Evolutionary conservation across 257 asterid species (phyloP), one percentile per base, ranked within the genome.

Genomic region (Solanum tarijense): DNA sequence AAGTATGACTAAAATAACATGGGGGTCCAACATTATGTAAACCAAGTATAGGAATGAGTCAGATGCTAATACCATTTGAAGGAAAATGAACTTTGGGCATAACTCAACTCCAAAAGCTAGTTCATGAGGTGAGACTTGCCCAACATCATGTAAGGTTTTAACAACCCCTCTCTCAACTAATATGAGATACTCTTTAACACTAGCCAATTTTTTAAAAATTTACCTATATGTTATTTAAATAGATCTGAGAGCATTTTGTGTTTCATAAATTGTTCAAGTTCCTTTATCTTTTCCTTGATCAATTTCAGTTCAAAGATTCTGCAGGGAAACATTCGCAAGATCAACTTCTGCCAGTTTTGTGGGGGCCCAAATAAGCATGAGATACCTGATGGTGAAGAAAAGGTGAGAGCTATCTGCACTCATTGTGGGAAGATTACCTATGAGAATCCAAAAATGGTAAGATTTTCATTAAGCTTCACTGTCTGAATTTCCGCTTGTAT

Each of bases 371-470:
- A 96, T 71, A 97, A 96, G 95, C 94, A 96, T 31, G 98, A 94
- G 93, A 91, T 93, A 90, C 98, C 98, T 60, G 93, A 93, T 81
- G 99, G 99, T 86, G 99, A 96, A 89, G 98, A 97, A 88, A 96
- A 93, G 89, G 86, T 74, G 41, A 92, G 99, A 89, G 98, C 98
- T 87, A 92, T 97, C 83, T 97, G 98, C 94, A 93, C 98, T 35
- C 71, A 38, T 18, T 97, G 98, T 87, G 98, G 96, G 85, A 93
- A 88, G 89, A 91, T 96, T 83, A 86, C 93, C 38, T 97, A 97
- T 60, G 99, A 96, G 93, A 97, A 97, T 89, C 99, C 99, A 13
- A 97, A 97, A 92, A 96, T 97, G 98, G 99, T 95, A 91, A 91
- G 93, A 35, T 46, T 86, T 72, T n/a, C 60, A 46, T 27, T 29